Percentiles rank a stretch among this genome's conserved stretches.
Evolutionary conservation across 75 land plant species (phyloP).

Genomic region (Pinus albicaulis): DNA sequence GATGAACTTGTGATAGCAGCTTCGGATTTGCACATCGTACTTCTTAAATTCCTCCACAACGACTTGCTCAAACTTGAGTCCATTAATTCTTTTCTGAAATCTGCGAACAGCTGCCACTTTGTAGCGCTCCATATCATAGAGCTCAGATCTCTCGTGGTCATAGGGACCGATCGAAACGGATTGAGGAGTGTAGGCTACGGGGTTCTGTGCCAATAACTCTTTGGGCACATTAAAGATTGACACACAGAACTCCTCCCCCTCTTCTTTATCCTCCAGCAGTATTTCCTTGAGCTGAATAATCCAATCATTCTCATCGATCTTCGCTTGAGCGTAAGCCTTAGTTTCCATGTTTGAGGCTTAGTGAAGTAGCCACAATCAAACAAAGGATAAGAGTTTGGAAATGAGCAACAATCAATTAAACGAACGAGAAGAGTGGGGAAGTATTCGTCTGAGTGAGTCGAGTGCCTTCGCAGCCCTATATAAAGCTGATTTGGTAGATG

Average conservation of each 20-base stretch:
- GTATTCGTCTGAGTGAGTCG: no score
- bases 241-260: neutral
- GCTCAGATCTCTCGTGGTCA: neutral
- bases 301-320: neutral
- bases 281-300: neutral
- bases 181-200: neutral
- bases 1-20: neutral
- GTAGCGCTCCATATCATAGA: slow-evolving; percentile 1
- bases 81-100: neutral
- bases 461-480: no score
- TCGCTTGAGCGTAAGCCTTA: neutral
- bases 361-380: no score
- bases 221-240: slow-evolving; percentile 14
- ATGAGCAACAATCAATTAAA: no score
- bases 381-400: no score
- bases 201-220: neutral
- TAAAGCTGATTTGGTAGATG: no score
- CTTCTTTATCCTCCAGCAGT: neutral
- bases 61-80: neutral
- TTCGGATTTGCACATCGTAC: neutral
- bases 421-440: no score
- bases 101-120: neutral
- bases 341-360: neutral
- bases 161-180: neutral
- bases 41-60: neutral